Base-by-base conservation (phyloP, 2,329 filamentous ascomycete genomes). In the Leptoxyphium fumago region DNA sequence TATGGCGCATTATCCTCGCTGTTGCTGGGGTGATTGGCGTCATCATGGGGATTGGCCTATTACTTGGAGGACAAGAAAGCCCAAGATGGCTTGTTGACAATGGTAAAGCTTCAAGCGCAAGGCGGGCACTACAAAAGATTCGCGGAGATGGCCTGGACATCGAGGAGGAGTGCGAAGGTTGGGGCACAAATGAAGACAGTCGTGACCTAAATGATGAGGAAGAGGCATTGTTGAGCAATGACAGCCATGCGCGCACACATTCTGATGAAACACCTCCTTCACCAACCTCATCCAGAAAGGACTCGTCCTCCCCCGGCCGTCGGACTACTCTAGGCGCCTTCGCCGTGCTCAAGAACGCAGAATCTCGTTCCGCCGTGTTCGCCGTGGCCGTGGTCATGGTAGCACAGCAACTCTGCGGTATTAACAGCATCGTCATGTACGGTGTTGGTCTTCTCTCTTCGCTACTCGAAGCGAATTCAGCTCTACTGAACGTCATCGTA, bases 361-460 rank as follows among this genome's bases (percentile, higher is more conserved):
- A 75, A 8, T 83, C 84, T 43, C 80, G 93, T 43, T 72, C 91
- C 47, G 86, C 88, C 4, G 84, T 94, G 2, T 74, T 94, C 10
- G 87, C 85, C 1, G 80, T 94, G 52, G 91, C 94, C 78, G 78
- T 85, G 52, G 79, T 94, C 57, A 95, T 96, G 88, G 73, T 88
- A 46, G 82, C 84, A 1, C 91, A 96, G 61, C 91, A 98, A 61
- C 72, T 95, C 32, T 89, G 84, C 46, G 89, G 67, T 50, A 89
- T 96, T 67, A 96, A 98, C 73, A 89, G 83, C 46, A 89, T 96
- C 58, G 83, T 96, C 64, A 95, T 98, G 88, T 98, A 98, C 64
- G 94, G 88, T 2, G 91, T 96, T 5, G 87, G 84, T 1, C 77
- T 98, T 1, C 74, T 98, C 11, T 78, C 82, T 29, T 78, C 79